Percentiles rank a stretch among this genome's conserved stretches.
phyloP scores from a whole-genome alignment of 371 early-diverging fungal species.

The Syncephalis fuscata region DNA sequence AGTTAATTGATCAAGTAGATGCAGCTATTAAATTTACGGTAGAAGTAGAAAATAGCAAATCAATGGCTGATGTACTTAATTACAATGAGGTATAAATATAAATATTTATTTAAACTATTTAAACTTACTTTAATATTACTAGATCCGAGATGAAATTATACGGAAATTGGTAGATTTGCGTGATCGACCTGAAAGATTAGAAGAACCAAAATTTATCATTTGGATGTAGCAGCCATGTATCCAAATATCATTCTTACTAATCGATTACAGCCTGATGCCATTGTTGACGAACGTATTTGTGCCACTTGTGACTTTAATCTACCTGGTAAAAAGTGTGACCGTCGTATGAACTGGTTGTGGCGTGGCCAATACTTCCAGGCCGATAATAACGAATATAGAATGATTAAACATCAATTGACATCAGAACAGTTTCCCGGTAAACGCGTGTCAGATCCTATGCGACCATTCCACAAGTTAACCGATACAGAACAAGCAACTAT shows the following conservation, averaged over 20 bases:
- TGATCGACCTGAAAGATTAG: constrained; percentile 48
- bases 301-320: constrained; percentile 92
- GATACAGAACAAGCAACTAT: constrained; percentile 46
- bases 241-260: constrained; percentile 99
- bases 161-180: constrained; percentile 40
- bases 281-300: constrained; percentile 83
- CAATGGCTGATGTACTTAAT: constrained; percentile 15
- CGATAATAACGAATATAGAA: constrained; percentile 75
- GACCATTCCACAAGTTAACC: constrained; percentile 52
- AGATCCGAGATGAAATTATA: constrained; percentile 37
- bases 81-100: constrained; percentile 14
- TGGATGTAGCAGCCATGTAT: constrained; percentile 99
- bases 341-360: constrained; percentile 96
- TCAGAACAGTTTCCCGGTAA: constrained; percentile 62
- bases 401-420: constrained; percentile 77
- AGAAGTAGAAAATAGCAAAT: constrained; percentile 55
- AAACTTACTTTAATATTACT: not conserved
- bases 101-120: not conserved
- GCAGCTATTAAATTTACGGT: constrained; percentile 80
- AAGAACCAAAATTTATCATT: constrained; percentile 94
- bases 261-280: constrained; percentile 96
- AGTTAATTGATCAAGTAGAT: constrained; percentile 84
- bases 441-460: constrained; percentile 26
- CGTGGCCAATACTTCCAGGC: constrained; percentile 95
- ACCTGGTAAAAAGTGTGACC: constrained; percentile 80